Base-by-base conservation (phyloP, 257 asterid genomes). In the Jacaranda copaia region DNA sequence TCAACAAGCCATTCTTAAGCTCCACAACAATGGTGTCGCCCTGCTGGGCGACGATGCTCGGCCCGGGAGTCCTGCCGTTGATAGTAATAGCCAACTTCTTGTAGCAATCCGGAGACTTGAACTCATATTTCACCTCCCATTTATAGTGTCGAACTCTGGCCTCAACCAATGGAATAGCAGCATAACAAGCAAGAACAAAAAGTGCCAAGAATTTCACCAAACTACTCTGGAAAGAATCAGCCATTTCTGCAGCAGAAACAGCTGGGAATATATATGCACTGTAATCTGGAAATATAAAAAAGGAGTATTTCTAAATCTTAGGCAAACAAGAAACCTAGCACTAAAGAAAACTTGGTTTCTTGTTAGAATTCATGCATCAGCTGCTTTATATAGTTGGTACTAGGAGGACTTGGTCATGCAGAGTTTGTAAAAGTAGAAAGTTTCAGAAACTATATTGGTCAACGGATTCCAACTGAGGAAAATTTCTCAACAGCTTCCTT, bases 21-120 rank as follows among this genome's bases (percentile, higher is more conserved):
- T 93, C 91, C 5, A 95, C 98, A 3, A 95, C 82, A 49, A 93
- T 60, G 12, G 99, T 90, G 74, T 95, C 99, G 5, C 99, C 99
- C 55, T 67, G 90, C 18, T 75, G 79, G 0, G 99, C 98, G 3
- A 81, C n/a, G 81, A 95, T 91, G 42, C 88, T 95, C 0, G 99
- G 99, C 3, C 97, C 99, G 0, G 99, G 99, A 3, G 89, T 85
- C 70, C 80, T 58, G 5, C 98, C 99, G n/a, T 95, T 95, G 77
- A 93, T 85, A 8, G 97, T 86, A 16, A 95, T 90, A 3, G 85
- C 83, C 0, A 91, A 81, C 36, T 93, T 95, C 75, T 62, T 71
- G 84, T 83, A 93, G 52, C 99, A 93, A 81, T 95, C 99, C 0
- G 98, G 99, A 5, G 99, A 95, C 72, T 88, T 91, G 35, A 62